Base-by-base conservation (phyloP, 2,329 filamentous ascomycete genomes). In the Teratosphaeria destructans region DNA sequence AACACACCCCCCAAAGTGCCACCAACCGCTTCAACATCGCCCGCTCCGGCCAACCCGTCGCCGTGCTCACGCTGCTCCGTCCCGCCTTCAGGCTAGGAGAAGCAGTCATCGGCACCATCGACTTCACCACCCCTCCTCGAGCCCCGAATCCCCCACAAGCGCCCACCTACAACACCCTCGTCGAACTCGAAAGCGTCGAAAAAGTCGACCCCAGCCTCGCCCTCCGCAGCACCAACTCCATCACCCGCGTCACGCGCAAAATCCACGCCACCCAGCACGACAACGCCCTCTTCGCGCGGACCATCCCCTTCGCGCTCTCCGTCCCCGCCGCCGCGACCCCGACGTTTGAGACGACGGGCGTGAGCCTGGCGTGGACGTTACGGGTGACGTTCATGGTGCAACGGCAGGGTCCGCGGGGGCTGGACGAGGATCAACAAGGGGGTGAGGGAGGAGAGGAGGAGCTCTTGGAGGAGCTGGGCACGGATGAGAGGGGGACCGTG, bases 21-120 rank as follows among this genome's bases (percentile, higher is more conserved):
- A 96, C 96, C 68, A 96, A 96, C 68, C 86, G 91, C 47, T 99
- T 97, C 72, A 92, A 96, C 71, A 97, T 99, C 71, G 87, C 93
- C 12, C 88, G 93, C 14, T 92, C 91, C 68, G 92, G 92, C n/a
- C 86, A 86, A 59, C 86, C 86, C n/a, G 92, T 99, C 12, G 93
- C 89, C 2, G 90, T 95, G 5, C 84, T 99, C 59, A 91, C 92
- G 75, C 82, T 99, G 35, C 88, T 92, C 5, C 85, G 94, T 10
- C 90, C 94, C 0, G 86, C 92, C 0, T 96, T 95, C 76, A 83
- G 92, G 53, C 79, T 99, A 0, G 94, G 94, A 60, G 94, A 99
- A 73, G 86, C 87, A 0, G 85, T 97, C 53, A 89, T 85, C 12
- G 87, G 90, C 65, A 88, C 86, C 0, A 83, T 99, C 61, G 92